phyloP scores from a whole-genome alignment of 2,329 filamentous ascomycete genomes.

The Aphanoascus verrucosus region DNA sequence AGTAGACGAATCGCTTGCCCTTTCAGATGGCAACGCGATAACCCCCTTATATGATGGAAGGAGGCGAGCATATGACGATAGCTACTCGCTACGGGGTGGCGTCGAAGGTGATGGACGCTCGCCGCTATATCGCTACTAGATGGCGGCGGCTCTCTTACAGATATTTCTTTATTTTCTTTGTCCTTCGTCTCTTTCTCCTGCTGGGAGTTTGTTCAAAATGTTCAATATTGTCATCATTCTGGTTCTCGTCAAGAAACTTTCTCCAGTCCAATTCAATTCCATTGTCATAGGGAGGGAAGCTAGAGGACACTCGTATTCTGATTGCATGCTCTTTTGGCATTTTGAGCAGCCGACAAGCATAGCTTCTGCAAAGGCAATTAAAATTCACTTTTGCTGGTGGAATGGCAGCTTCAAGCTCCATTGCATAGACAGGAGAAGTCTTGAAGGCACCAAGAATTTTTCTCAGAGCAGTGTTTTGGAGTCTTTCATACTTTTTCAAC shows the following conservation, averaged over 20 bases:
- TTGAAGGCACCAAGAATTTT: constrained; percentile 10
- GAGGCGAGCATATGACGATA: too few relatives aligned
- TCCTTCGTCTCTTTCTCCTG: not conserved
- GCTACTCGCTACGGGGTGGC: too few relatives aligned
- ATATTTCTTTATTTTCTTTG: too few relatives aligned
- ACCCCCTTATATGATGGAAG: too few relatives aligned
- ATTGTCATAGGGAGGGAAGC: not conserved
- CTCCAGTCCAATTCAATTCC: not conserved
- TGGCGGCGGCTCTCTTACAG: too few relatives aligned
- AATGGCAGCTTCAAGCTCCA: constrained; percentile 7
- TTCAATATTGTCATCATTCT: not conserved
- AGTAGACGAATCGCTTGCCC: too few relatives aligned
- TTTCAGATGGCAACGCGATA: too few relatives aligned
- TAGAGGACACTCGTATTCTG: not conserved
- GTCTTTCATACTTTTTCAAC: constrained; percentile 6
- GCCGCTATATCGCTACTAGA: too few relatives aligned
- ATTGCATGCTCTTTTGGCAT: not conserved
- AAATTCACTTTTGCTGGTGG: constrained; percentile 2
- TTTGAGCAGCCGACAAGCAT: not conserved
- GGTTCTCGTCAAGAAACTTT: constrained; percentile 7
- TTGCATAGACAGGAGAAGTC: not conserved
- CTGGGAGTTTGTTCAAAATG: not conserved
- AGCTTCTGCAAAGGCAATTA: constrained; percentile 3
- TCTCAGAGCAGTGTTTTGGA: constrained; percentile 9
- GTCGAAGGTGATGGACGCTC: too few relatives aligned